Base-by-base conservation (phyloP, 2,329 filamentous ascomycete species). In the Blumeriella jaapii region DNA sequence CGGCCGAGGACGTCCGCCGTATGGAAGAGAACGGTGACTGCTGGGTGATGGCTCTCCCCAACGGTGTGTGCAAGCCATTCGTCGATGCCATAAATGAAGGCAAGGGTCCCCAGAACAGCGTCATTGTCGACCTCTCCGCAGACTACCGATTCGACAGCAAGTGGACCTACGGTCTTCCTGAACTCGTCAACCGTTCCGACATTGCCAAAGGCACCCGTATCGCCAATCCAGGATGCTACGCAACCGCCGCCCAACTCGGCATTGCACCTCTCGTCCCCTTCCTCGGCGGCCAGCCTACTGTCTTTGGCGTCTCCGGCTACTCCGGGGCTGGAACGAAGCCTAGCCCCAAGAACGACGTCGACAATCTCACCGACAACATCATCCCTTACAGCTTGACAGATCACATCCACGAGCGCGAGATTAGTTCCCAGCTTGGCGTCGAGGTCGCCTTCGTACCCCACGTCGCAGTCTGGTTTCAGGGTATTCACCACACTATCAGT, bases 21-120 rank as follows among this genome's bases (percentile, higher is more conserved):
- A 84, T 96, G 73, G 83, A 91, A 44, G 78, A 82, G 56, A 75
- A 79, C 19, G 82, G 82, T 33, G 89, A 96, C 63, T 91, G 83
- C 62, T 96, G 87, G 87, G 83, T 96, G 28, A 91, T 96, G 83
- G 91, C 91, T 22, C 74, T 96, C 18, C 91, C 89, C 28, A 98
- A 96, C 55, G 83, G 84, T 42, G 85, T 94, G 31, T 95, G 85
- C 73, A 82, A 86, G 63, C 87, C 91, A 0, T 98, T 81, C 49
- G 81, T 96, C 7, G 84, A 96, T 45, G 89, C 89, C 6, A 74
- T 96, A 34, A 74, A 87, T 50, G 71, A 80, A 53, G 74, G 74
- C 39, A 70, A 74, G 54, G 64, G 64, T 32, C 57, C 63, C 34
- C 64, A 68, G 52, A 71, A 71, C 43, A 86, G 82, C 49, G 66